Base-by-base conservation (phyloP, 1,284 basidiomycete genomes). In the Veloporphyrellus conicus region DNA sequence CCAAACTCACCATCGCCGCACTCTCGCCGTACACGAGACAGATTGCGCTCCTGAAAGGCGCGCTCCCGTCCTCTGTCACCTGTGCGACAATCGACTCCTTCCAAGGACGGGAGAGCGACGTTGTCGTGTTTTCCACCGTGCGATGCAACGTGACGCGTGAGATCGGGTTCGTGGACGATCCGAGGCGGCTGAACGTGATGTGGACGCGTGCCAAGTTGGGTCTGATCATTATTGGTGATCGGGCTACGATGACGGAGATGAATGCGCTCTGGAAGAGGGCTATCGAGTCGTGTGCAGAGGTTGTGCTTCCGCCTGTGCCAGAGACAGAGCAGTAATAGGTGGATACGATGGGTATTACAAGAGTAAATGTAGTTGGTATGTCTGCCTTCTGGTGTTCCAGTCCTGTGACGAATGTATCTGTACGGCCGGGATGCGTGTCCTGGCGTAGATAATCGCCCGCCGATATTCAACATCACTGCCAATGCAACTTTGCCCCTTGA, bases 41-140 rank as follows among this genome's bases (percentile, higher is more conserved):
- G 51, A 69, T 77, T 12, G 64, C 70, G 39, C 63, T 71, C 1
- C 65, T 84, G 4, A 69, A 71, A 18, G 60, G 69, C 20, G 63
- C 61, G 2, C 63, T 79, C 0, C 71, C 76, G 0, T 60, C 69
- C 2, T 60, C 66, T 15, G 64, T 75, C 44, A 67, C 73, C 16
- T 74, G 73, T 37, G 79, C 76, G 45, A 87, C 84, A 0, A 77
- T 87, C 49, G 84, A 87, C 55, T 81, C 82, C 0, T 90, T 87
- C 61, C 87, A 90, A 60, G 86, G 87, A 3, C 71, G 85, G 32
- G 87, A 90, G 61, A 82, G 81, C 57, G 81, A 84, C 44, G 72
- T 87, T 27, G 75, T 89, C 49, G 72, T 90, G 36, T 84, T 88
- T 56, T 81, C 82, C 0, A 81, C 82, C 2, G 85, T 89, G 14